These are phyloP conservation scores for Moricandia moricandioides DNA, from an alignment of 345 rosid genomes.

Conservation along the genomic window DNA sequence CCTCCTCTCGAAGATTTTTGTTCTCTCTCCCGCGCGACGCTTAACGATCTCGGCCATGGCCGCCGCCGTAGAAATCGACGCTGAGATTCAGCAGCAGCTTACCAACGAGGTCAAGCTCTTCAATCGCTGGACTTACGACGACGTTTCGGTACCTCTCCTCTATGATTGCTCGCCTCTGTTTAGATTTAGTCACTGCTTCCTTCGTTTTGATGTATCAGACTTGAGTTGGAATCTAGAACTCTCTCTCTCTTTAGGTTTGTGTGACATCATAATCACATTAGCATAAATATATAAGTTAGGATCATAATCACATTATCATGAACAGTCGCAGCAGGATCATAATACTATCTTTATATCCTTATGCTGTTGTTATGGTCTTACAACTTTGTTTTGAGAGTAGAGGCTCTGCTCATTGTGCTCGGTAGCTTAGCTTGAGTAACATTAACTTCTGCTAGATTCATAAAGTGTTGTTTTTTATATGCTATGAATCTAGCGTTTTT, in stretches of 20 bases:
- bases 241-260: background rate
- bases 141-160: constrained; percentile 44
- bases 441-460: too few relatives aligned
- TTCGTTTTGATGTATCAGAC: background rate
- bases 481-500: too few relatives aligned
- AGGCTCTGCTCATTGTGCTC: too few relatives aligned
- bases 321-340: background rate
- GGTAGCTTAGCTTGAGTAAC: too few relatives aligned
- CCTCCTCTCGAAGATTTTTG: constrained; percentile 5
- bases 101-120: constrained; percentile 67
- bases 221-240: background rate
- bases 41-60: constrained; percentile 36
- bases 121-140: constrained; percentile 75
- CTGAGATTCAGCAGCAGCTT: constrained; percentile 34
- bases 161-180: background rate
- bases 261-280: background rate
- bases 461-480: too few relatives aligned
- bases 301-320: background rate
- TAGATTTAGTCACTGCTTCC: background rate
- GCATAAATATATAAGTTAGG: background rate
- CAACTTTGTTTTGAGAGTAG: too few relatives aligned
- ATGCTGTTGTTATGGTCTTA: too few relatives aligned
- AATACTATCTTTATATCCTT: too few relatives aligned
- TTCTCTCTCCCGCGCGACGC: constrained; percentile 29
- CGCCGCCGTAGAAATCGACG: constrained; percentile 23